These are phyloP conservation scores for Mallotus japonicus DNA, from an alignment of 441 rosid species.

Conservation along the genomic window DNA sequence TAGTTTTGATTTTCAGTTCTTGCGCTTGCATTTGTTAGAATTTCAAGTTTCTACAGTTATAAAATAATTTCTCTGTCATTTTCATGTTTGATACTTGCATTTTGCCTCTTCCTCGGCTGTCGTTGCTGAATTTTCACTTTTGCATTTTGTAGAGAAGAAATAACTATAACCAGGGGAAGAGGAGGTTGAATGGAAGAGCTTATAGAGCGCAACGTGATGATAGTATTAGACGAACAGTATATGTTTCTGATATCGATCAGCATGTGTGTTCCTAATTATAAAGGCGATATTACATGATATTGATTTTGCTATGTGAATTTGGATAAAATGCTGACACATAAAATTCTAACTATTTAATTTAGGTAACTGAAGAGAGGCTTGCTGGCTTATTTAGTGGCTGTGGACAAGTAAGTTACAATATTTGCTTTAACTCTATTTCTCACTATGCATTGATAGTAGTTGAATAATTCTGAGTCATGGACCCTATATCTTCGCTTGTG, in stretches of 20 bases:
- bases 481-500: not conserved
- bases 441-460: not conserved
- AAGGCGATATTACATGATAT: not conserved
- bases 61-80: not conserved
- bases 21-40: not conserved
- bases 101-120: conserved; percentile 8
- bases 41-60: not conserved
- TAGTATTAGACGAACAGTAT: conserved; percentile 80
- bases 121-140: conserved; percentile 24
- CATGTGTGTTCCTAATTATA: conserved; percentile 53
- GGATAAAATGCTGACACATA: not conserved
- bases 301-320: conserved; percentile 13
- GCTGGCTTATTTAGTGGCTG: conserved; percentile 77
- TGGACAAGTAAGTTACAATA: conserved; percentile 76
- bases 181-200: conserved; percentile 65
- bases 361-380: conserved; percentile 98
- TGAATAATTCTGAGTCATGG: not conserved
- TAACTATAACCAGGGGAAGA: conserved; percentile 60
- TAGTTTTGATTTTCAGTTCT: not conserved
- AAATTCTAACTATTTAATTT: conserved; percentile 12
- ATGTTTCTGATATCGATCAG: conserved; percentile 92
- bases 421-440: conserved; percentile 8
- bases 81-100: not conserved
- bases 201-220: conserved; percentile 84
- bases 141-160: conserved; percentile 55